These are phyloP conservation scores for Fistulinella cinereoalba DNA, from an alignment of 1,284 basidiomycete genomes.

Conservation along the genomic window DNA sequence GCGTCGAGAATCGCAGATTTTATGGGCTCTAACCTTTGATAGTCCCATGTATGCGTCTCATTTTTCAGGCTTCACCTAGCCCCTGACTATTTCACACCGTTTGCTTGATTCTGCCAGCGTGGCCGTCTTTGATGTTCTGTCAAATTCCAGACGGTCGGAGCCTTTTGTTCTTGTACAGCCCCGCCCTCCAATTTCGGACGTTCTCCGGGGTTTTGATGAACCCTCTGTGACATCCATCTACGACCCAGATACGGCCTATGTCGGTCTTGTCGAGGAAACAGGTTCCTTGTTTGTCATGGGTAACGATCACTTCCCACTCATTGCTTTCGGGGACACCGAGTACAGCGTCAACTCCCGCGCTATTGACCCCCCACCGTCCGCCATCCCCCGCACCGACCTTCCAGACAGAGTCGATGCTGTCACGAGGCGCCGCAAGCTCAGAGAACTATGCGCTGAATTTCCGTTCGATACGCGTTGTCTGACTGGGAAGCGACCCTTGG, in stretches of 20 bases:
- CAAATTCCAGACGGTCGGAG: conserved; percentile 42
- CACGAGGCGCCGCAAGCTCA: conserved; percentile 40
- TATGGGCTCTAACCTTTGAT: conserved; percentile 43
- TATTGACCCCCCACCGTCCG: conserved; percentile 39
- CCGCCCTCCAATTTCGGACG: conserved; percentile 61
- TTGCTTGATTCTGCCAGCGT: conserved; percentile 46
- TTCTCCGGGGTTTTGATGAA: conserved; percentile 44
- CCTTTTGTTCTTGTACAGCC: conserved; percentile 81
- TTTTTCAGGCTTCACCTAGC: background rate
- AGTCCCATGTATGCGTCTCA: conserved; percentile 25
- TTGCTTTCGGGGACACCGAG: conserved; percentile 59
- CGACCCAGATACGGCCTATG: conserved; percentile 59
- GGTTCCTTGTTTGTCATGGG: conserved; percentile 79
- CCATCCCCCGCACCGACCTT: conserved; percentile 31
- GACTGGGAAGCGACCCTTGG: conserved; percentile 55
- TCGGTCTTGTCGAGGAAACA: conserved; percentile 69
- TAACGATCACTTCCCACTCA: conserved; percentile 69
- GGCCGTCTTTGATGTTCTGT: conserved; percentile 75
- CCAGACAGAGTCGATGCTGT: conserved; percentile 44
- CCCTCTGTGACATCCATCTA: conserved; percentile 39
- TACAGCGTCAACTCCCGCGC: conserved; percentile 27
- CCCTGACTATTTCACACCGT: conserved; percentile 8
- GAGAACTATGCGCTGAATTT: conserved; percentile 37
- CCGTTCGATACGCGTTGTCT: conserved; percentile 54
- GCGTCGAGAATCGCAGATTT: conserved; percentile 38